Evolutionary conservation across 768 basidiomycete species (phyloP).

Genomic region (Tricholoma bakamatsutake): DNA sequence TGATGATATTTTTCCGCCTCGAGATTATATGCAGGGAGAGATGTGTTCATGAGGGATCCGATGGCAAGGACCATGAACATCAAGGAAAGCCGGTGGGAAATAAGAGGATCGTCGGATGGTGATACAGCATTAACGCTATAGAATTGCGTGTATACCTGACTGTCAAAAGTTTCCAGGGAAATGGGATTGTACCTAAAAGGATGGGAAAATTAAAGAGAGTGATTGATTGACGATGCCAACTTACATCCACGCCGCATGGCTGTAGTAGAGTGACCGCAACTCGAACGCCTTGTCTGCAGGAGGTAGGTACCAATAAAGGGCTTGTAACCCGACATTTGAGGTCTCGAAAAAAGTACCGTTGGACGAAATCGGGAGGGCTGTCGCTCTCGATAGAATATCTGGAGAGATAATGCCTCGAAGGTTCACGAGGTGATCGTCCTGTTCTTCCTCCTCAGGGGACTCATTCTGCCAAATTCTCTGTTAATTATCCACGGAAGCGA

Average conservation of each 20-base stretch:
- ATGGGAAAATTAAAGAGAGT: conserved; percentile 7
- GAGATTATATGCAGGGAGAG: conserved; percentile 50
- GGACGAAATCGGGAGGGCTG: conserved; percentile 57
- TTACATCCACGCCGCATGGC: conserved; percentile 69
- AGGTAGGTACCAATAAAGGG: conserved; percentile 68
- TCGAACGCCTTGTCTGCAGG: conserved; percentile 52
- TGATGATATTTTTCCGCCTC: conserved; percentile 72
- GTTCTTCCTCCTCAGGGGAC: conserved; percentile 48
- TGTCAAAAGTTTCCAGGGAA: conserved; percentile 52
- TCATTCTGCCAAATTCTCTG: conserved; percentile 46
- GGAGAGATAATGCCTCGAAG: conserved; percentile 53
- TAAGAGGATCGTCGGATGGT: conserved; percentile 42
- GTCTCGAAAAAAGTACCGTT: conserved; percentile 30
- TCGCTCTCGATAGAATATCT: conserved; percentile 58
- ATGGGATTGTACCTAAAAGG: conserved; percentile 61
- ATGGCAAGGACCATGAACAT: conserved; percentile 65
- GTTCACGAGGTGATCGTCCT: conserved; percentile 39
- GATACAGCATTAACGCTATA: conserved; percentile 41
- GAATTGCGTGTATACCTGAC: conserved; percentile 52
- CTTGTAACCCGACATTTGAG: conserved; percentile 45
- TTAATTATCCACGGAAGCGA: not conserved
- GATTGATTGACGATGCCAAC: conserved; percentile 15
- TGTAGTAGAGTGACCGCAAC: conserved; percentile 55
- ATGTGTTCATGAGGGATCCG: conserved; percentile 55
- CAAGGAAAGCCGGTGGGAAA: conserved; percentile 57